Percentiles rank a stretch among this genome's conserved stretches.
phyloP scores from a whole-genome alignment of 805 yeast species.

The Yamadazyma sp. region DNA sequence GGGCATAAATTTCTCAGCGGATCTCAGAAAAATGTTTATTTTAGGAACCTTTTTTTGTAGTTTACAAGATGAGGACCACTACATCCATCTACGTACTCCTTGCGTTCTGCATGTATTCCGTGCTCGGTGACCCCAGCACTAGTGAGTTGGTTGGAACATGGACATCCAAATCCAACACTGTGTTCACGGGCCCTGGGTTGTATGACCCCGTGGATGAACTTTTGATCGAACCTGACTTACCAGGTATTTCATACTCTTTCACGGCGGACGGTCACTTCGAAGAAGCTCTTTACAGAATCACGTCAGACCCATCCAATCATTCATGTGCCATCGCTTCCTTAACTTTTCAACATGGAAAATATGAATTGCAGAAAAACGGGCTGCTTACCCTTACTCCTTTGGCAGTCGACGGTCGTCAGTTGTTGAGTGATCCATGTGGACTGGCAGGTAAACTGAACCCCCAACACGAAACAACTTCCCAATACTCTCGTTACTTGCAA shows the following conservation, averaged over 20 bases:
- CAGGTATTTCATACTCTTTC: constrained; percentile 92
- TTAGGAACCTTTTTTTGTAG: constrained; percentile 2
- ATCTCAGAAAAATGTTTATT: constrained; percentile 8
- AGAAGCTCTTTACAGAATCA: constrained; percentile 81
- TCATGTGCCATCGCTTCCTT: constrained; percentile 81
- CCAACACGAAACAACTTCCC: constrained; percentile 35
- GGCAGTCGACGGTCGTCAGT: constrained; percentile 88
- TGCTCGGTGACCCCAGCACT: constrained; percentile 34
- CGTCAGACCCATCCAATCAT: constrained; percentile 70
- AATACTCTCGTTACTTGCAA: constrained; percentile 73
- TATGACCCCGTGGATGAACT: constrained; percentile 96
- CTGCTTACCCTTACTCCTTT: constrained; percentile 70
- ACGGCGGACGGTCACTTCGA: constrained; percentile 91
- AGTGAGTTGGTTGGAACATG: constrained; percentile 80
- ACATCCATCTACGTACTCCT: constrained; percentile 2
- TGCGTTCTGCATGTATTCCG: background rate
- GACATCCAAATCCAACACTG: constrained; percentile 91
- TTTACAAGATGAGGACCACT: background rate
- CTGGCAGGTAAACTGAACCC: constrained; percentile 26
- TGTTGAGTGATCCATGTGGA: constrained; percentile 85
- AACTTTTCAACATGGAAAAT: constrained; percentile 88
- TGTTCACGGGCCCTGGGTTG: constrained; percentile 95
- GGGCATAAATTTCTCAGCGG: constrained; percentile 2
- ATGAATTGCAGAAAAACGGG: constrained; percentile 62
- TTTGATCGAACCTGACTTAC: constrained; percentile 90